Conservation (phyloP, 2,329 filamentous ascomycete genomes). For the Aaosphaeria pasadenensis region DNA sequence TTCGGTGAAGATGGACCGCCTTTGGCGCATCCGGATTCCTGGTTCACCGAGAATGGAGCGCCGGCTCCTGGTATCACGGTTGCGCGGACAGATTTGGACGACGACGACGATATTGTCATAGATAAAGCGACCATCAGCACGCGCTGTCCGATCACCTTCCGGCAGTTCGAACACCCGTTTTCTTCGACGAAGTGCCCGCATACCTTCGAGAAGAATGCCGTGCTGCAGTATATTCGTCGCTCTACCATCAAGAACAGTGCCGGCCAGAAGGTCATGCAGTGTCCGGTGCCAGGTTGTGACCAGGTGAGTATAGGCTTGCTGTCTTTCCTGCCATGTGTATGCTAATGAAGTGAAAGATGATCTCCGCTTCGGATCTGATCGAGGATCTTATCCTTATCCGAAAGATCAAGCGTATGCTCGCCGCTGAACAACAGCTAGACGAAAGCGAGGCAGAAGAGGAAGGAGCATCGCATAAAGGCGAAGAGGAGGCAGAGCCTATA, state of each 20-base stretch:
- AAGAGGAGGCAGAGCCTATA: background rate
- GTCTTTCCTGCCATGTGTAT: background rate
- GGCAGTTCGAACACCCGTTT: constrained; percentile 63
- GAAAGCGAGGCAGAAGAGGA: constrained; percentile 14
- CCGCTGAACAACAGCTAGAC: constrained; percentile 18
- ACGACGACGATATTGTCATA: constrained; percentile 68
- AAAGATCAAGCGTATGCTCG: constrained; percentile 37
- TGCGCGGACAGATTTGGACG: constrained; percentile 46
- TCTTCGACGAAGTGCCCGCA: constrained; percentile 68
- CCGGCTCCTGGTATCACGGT: constrained; percentile 42
- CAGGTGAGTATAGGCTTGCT: constrained; percentile 31
- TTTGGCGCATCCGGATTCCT: constrained; percentile 56
- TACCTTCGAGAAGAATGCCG: constrained; percentile 65
- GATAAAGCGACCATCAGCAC: constrained; percentile 62
- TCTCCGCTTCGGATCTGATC: constrained; percentile 26
- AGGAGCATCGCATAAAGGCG: background rate
- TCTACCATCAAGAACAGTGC: constrained; percentile 13
- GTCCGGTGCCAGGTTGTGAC: constrained; percentile 64
- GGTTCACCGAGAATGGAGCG: constrained; percentile 57
- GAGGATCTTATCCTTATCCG: constrained; percentile 29
- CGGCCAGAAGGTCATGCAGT: constrained; percentile 46
- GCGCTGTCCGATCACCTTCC: constrained; percentile 67
- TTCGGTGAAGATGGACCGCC: constrained; percentile 53
- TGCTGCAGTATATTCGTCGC: constrained; percentile 52
- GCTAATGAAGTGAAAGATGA: constrained; percentile 19